phyloP scores from a whole-genome alignment of 768 basidiomycete species.

The Termitomyces sp. region DNA sequence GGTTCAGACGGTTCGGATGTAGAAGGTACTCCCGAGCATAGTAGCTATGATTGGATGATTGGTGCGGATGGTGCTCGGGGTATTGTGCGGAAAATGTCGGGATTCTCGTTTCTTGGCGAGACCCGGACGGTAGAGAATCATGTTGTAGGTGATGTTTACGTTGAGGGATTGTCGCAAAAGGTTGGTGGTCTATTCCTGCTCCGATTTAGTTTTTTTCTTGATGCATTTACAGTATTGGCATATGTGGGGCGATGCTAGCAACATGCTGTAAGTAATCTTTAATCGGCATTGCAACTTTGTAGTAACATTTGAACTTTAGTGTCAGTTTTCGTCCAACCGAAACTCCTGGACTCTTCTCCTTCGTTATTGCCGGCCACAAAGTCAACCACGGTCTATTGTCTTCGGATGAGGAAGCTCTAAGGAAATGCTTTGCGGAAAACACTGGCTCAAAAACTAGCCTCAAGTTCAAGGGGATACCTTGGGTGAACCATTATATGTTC shows the following conservation, averaged over 20 bases:
- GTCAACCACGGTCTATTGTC: slow-evolving; percentile 21
- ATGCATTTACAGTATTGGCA: slow-evolving; percentile 38
- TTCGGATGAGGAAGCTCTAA: slow-evolving; percentile 32
- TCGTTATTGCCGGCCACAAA: slow-evolving; percentile 26
- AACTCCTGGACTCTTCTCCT: slow-evolving; percentile 28
- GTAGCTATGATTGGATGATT: slow-evolving; percentile 36
- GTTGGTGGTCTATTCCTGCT: slow-evolving; percentile 23
- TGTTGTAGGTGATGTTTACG: slow-evolving; percentile 41
- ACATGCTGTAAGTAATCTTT: slow-evolving; percentile 28
- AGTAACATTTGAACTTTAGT: slow-evolving; percentile 15
- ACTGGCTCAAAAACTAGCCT: slow-evolving; percentile 23
- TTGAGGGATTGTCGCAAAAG: slow-evolving; percentile 38
- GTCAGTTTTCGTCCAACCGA: slow-evolving; percentile 33
- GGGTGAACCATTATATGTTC: slow-evolving; percentile 29
- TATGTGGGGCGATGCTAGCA: slow-evolving; percentile 42
- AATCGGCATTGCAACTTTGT: background rate
- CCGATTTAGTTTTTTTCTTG: background rate
- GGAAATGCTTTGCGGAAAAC: slow-evolving; percentile 21
- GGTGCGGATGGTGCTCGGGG: slow-evolving; percentile 46
- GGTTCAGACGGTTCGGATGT: slow-evolving; percentile 14
- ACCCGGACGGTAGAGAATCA: slow-evolving; percentile 32
- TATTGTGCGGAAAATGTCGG: slow-evolving; percentile 39
- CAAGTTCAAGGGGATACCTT: slow-evolving; percentile 26
- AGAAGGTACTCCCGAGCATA: slow-evolving; percentile 25
- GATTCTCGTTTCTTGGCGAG: slow-evolving; percentile 40